Percentiles rank a stretch among this genome's conserved stretches.
Evolutionary conservation across 352 stramenopile genomes (phyloP).

Genomic region (Phytopythium kandeliae): DNA sequence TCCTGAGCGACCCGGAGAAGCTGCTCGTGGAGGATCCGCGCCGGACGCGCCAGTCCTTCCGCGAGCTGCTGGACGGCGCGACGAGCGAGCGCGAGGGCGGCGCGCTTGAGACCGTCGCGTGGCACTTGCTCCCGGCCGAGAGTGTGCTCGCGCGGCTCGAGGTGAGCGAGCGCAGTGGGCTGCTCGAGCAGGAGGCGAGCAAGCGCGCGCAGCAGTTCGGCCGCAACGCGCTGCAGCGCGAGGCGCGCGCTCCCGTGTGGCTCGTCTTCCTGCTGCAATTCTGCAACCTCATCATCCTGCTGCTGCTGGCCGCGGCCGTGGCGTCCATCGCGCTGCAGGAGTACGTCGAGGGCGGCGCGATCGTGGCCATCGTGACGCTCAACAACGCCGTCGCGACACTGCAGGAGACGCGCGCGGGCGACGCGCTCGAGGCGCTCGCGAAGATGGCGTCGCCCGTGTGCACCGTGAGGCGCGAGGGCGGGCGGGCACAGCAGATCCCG

Average conservation of each 20-base stretch:
- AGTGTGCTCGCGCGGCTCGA: conserved; percentile 24
- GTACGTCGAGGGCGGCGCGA: conserved; percentile 29
- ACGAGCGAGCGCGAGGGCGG: too few relatives aligned
- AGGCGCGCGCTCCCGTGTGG: conserved; percentile 14
- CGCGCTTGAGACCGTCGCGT: conserved; percentile 13
- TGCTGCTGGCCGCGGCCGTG: conserved; percentile 29
- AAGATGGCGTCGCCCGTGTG: conserved; percentile 29
- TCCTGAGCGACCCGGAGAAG: conserved; percentile 30
- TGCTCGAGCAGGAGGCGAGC: conserved; percentile 10
- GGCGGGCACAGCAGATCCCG: conserved; percentile 11
- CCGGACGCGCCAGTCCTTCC: conserved; percentile 34
- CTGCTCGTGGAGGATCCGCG: conserved; percentile 19
- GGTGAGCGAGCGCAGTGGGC: conserved; percentile 11
- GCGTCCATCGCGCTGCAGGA: conserved; percentile 32
- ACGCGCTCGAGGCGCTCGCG: conserved; percentile 25
- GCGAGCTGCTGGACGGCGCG: conserved; percentile 22
- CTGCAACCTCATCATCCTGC: conserved; percentile 29
- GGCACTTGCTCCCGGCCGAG: conserved; percentile 24
- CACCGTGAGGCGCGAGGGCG: conserved; percentile 22
- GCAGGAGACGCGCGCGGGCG: conserved; percentile 26
- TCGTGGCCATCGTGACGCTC: conserved; percentile 34
- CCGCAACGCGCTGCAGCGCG: conserved; percentile 18
- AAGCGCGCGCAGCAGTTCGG: conserved; percentile 16
- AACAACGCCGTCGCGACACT: conserved; percentile 32
- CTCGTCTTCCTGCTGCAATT: conserved; percentile 38